Evolutionary conservation across 2,329 filamentous ascomycete species (phyloP).

Genomic region (Arthrobotrys iridis): DNA sequence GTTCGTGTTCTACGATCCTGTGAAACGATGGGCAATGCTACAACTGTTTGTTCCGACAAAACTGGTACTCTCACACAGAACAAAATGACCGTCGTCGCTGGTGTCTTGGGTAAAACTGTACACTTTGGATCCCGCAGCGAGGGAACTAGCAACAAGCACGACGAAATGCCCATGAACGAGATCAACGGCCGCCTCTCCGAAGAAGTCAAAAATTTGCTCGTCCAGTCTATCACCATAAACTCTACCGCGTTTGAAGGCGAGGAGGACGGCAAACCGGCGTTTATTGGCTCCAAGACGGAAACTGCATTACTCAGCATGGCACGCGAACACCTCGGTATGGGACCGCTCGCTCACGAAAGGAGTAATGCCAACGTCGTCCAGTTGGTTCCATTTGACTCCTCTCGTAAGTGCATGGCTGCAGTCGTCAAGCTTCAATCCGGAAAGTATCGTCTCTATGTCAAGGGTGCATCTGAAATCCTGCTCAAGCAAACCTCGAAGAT

Average conservation of each 20-base stretch:
- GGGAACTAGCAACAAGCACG: constrained; percentile 58
- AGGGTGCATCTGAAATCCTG: constrained; percentile 74
- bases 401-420: constrained; percentile 74
- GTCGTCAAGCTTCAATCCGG: constrained; percentile 68
- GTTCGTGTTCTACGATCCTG: constrained; percentile 75
- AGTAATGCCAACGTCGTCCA: constrained; percentile 70
- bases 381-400: constrained; percentile 71
- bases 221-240: constrained; percentile 74
- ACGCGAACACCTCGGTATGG: constrained; percentile 73
- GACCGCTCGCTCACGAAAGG: constrained; percentile 70
- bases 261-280: constrained; percentile 69
- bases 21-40: constrained; percentile 77
- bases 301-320: constrained; percentile 78
- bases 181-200: constrained; percentile 67
- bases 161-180: constrained; percentile 67
- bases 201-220: constrained; percentile 68
- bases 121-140: constrained; percentile 58
- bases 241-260: constrained; percentile 76
- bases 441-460: constrained; percentile 69
- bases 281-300: constrained; percentile 81
- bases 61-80: constrained; percentile 77
- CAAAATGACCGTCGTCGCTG: constrained; percentile 63
- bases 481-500: constrained; percentile 66
- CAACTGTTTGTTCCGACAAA: constrained; percentile 82
- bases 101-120: constrained; percentile 60